Percentiles rank a stretch among this genome's conserved stretches.
phyloP scores from a whole-genome alignment of 495 filamentous ascomycete species.

The Hypoxylon fragiforme region DNA sequence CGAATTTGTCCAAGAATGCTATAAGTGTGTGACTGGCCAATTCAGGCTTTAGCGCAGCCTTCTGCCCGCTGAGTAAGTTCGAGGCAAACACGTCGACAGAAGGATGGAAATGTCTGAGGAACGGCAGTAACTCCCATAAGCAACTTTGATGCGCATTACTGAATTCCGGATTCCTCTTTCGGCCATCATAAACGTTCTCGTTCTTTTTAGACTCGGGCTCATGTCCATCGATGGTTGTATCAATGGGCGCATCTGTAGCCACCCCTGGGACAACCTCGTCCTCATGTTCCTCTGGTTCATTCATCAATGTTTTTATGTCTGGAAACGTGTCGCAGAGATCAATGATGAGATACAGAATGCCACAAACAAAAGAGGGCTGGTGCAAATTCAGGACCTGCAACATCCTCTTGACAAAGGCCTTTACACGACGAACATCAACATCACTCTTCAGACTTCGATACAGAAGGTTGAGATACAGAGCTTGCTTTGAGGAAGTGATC shows the following conservation, averaged over 20 bases:
- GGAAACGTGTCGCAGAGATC: constrained; percentile 78
- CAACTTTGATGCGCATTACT: constrained; percentile 88
- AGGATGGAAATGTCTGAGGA: constrained; percentile 84
- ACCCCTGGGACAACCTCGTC: constrained; percentile 33
- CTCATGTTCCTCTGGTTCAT: constrained; percentile 69
- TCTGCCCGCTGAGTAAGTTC: constrained; percentile 64
- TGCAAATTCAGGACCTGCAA: constrained; percentile 85
- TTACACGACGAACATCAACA: constrained; percentile 81
- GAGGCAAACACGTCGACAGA: constrained; percentile 87
- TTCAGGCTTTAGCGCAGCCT: constrained; percentile 84
- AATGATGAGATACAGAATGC: constrained; percentile 81
- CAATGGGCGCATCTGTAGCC: constrained; percentile 25
- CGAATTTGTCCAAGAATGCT: constrained; percentile 95
- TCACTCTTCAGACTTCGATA: constrained; percentile 87
- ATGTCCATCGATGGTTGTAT: not conserved
- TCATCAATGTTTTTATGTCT: constrained; percentile 70
- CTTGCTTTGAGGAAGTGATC: constrained; percentile 87
- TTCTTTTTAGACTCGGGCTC: constrained; percentile 15
- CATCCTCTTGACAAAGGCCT: constrained; percentile 92
- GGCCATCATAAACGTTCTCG: constrained; percentile 68
- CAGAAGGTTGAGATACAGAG: constrained; percentile 88
- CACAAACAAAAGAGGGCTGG: constrained; percentile 89
- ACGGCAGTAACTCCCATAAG: constrained; percentile 88
- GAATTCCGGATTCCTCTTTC: constrained; percentile 88
- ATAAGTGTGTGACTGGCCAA: constrained; percentile 83